Conservation (phyloP, 1,139 yeast species). For the Suhomyces atakaporum region DNA sequence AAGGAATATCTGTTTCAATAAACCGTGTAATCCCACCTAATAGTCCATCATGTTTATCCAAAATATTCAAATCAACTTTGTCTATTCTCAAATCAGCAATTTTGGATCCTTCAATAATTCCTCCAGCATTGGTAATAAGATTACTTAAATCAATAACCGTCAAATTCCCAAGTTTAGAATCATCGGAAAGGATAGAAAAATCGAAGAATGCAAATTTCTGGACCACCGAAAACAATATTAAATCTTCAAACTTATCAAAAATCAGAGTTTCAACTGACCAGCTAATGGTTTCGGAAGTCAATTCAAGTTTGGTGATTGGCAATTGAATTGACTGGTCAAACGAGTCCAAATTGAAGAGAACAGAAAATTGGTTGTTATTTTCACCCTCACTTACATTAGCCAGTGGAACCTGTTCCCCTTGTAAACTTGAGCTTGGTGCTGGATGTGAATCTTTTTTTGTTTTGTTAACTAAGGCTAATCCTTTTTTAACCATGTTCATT, state of each 20-base stretch:
- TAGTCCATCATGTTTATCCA: constrained; percentile 18
- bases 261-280: constrained; percentile 11
- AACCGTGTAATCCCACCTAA: constrained; percentile 13
- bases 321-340: constrained; percentile 19
- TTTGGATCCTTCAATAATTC: constrained; percentile 18
- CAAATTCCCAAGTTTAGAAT: constrained; percentile 12
- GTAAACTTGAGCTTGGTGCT: too few species aligned
- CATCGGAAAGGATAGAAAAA: constrained; percentile 13
- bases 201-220: constrained; percentile 12
- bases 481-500: constrained; percentile 15
- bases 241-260: constrained; percentile 10
- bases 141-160: constrained; percentile 12
- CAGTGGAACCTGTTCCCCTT: too few species aligned
- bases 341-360: constrained; percentile 15
- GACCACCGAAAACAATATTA: constrained; percentile 13
- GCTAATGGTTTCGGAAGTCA: constrained; percentile 2
- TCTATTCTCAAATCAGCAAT: constrained; percentile 15
- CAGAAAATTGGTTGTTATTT: constrained; percentile 5
- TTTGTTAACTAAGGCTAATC: constrained; percentile 1
- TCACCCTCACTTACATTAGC: too few species aligned
- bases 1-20: constrained; percentile 23
- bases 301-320: constrained; percentile 8
- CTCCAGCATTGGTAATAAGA: constrained; percentile 20
- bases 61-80: constrained; percentile 15
- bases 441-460: too few species aligned